These are phyloP conservation scores for Blastocystis sp. DNA, from an alignment of 352 stramenopile species.

Conservation along the genomic window DNA sequence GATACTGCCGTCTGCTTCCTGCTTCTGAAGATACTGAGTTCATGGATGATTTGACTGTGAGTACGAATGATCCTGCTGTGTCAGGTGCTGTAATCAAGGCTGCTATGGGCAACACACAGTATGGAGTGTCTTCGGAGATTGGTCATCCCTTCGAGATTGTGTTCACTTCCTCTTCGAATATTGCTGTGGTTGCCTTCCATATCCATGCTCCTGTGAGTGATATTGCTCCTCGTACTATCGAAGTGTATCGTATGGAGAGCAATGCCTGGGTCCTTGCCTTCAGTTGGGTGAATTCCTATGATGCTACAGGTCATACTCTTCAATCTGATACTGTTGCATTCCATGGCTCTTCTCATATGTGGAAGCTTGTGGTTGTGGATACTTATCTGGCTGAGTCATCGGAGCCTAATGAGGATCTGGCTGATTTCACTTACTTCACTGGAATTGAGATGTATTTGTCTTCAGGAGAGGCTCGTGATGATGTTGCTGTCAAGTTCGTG, in stretches of 20 bases:
- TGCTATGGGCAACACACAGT: slow-evolving; percentile 42
- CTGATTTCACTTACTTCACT: slow-evolving; percentile 33
- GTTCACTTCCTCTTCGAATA: background rate
- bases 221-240: slow-evolving; percentile 11
- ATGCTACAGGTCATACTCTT: background rate
- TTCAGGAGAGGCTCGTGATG: background rate
- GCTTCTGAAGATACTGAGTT: slow-evolving; percentile 9
- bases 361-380: slow-evolving; percentile 56
- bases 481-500: slow-evolving; percentile 51
- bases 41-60: background rate
- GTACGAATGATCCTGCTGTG: background rate
- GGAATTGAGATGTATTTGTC: slow-evolving; percentile 31
- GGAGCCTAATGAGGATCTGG: background rate
- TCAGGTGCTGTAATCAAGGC: background rate
- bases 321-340: background rate
- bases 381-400: background rate
- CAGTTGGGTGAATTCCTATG: background rate
- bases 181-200: background rate
- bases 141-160: slow-evolving; percentile 27
- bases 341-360: background rate
- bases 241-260: slow-evolving; percentile 57
- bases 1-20: background rate
- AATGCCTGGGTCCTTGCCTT: slow-evolving; percentile 16
- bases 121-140: slow-evolving; percentile 47
- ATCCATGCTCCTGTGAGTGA: background rate